These are phyloP conservation scores for Abrus pulchellus DNA, from an alignment of 306 rosid species.

Conservation along the genomic window DNA sequence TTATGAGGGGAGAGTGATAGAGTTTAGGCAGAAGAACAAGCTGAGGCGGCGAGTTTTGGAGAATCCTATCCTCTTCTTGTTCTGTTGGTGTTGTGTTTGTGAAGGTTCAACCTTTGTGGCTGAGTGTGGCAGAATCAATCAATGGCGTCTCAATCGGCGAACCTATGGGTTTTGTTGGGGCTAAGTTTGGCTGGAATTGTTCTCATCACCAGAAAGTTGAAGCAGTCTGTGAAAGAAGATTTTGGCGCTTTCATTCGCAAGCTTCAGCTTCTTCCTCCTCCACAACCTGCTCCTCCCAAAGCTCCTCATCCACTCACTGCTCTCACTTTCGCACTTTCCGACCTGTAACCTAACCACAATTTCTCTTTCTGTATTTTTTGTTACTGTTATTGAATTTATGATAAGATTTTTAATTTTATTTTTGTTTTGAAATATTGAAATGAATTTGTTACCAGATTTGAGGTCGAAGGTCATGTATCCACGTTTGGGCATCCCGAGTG, in stretches of 20 bases:
- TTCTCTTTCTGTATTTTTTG: not conserved
- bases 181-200: conserved; percentile 91
- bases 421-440: too few species aligned
- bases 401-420: not conserved
- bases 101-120: too few species aligned
- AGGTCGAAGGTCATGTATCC: conserved; percentile 81
- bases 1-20: not conserved
- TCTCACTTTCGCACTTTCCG: conserved; percentile 87
- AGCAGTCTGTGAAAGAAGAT: conserved; percentile 70
- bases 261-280: conserved; percentile 87
- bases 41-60: conserved; percentile 9
- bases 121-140: not conserved
- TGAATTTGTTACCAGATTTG: conserved; percentile 64
- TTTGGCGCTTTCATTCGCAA: conserved; percentile 84
- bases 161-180: conserved; percentile 86
- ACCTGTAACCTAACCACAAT: conserved; percentile 57
- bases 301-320: conserved; percentile 95
- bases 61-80: conserved; percentile 18
- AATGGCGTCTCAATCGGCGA: conserved; percentile 82
- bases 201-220: conserved; percentile 72
- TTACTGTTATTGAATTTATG: too few species aligned
- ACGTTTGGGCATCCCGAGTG: conserved; percentile 97
- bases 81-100: not conserved
- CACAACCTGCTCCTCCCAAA: conserved; percentile 95
- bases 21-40: not conserved